Conservation (phyloP, 192 early-diverging fungal species). For the Cladochytrium replicatum region DNA sequence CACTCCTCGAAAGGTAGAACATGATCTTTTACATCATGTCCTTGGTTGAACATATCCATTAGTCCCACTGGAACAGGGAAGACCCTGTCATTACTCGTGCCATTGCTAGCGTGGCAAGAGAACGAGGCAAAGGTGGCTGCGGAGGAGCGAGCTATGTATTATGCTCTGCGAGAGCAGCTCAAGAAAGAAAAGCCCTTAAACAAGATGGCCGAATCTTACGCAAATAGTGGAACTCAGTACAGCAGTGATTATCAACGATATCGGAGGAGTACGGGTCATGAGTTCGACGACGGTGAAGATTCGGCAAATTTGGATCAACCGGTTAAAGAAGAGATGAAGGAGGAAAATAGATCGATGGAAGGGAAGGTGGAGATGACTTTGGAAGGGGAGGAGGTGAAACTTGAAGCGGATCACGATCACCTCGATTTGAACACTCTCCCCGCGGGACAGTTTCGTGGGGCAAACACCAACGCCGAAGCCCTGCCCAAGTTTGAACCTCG, state of each 20-base stretch:
- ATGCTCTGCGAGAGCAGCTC: too few species aligned
- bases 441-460: neutral
- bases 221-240: too few species aligned
- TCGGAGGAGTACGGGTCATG: too few species aligned
- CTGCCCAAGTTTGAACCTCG: neutral
- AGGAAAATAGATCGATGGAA: too few species aligned
- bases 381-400: neutral
- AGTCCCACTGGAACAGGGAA: conserved; percentile 9
- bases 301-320: too few species aligned
- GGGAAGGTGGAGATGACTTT: neutral
- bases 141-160: too few species aligned
- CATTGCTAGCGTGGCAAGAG: conserved; percentile 10
- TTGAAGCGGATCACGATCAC: neutral
- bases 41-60: neutral
- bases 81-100: conserved; percentile 9
- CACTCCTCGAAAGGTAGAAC: neutral
- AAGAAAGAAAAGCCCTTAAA: too few species aligned
- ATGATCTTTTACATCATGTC: neutral
- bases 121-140: too few species aligned
- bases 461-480: neutral
- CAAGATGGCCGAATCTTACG: too few species aligned
- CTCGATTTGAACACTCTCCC: neutral
- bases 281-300: too few species aligned
- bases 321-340: too few species aligned
- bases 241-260: too few species aligned